Conservation (phyloP, 345 rosid genomes). For the Excoecaria agallocha region DNA sequence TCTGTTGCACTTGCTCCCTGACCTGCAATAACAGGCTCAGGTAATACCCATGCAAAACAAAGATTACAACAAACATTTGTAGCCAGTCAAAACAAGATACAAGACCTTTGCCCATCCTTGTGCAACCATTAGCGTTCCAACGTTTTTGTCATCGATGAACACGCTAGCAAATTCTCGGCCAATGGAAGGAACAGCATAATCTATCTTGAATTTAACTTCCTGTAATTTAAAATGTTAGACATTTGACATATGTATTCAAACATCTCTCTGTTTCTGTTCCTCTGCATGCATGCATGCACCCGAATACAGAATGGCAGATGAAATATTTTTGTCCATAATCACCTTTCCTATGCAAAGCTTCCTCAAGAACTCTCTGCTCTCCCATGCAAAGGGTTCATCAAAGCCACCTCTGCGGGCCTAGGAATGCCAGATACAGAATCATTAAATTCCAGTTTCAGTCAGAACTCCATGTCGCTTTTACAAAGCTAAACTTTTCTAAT, state of each 20-base stretch:
- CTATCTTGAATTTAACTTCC: constrained; percentile 92
- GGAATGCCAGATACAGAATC: constrained; percentile 12
- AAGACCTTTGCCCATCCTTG: constrained; percentile 95
- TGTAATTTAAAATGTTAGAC: constrained; percentile 27
- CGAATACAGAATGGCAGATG: neutral
- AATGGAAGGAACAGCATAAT: constrained; percentile 66
- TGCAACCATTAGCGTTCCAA: constrained; percentile 65
- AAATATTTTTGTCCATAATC: neutral
- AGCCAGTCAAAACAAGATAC: neutral
- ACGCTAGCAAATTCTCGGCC: constrained; percentile 92
- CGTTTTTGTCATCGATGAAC: constrained; percentile 76
- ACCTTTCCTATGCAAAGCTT: constrained; percentile 99
- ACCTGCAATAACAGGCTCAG: constrained; percentile 47
- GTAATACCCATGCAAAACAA: neutral
- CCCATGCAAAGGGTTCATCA: constrained; percentile 98
- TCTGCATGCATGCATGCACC: neutral
- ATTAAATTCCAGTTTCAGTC: neutral
- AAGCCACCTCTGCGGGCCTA: constrained; percentile 86
- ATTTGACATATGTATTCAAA: neutral
- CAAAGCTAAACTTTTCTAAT: neutral
- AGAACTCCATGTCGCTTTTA: neutral
- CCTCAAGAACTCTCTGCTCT: constrained; percentile 85
- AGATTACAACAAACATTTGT: neutral
- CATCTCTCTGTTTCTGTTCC: neutral
- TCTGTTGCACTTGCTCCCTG: constrained; percentile 76